Base-by-base conservation (phyloP, 2,329 filamentous ascomycete genomes). In the Penicillium sp. region DNA sequence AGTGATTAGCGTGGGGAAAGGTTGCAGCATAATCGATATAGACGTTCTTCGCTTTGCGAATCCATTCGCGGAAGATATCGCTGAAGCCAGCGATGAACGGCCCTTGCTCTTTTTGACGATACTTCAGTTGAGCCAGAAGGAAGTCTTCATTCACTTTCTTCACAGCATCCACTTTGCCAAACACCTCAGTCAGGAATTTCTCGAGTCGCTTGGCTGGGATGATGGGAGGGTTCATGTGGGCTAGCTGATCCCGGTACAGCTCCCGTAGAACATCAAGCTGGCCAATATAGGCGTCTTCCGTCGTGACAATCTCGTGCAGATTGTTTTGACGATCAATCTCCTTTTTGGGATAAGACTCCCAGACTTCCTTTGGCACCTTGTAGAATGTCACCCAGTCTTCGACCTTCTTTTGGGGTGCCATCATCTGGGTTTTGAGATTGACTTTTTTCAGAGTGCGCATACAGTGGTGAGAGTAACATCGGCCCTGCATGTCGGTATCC, bases 1-100 rank as follows among this genome's bases (percentile, higher is more conserved):
- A 75, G 64, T 88, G 90, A 34, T 83, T 84, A 1, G 93, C 91
- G 49, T 85, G 83, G 0, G 91, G 91, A 58, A 93, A 97, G 0
- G 84, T 84, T 1, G 86, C 84, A 35, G 91, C 91, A 67, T 97
- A 98, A 49, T 95, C 90, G 51, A 96, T 83, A 65, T 97, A 98
- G 9, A 88, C 85, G 2, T 79, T 75, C 67, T 85, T 89, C 29
- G 93, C 93, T 68, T 96, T 97, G 54, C 93, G 82, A 53, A 97
- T 95, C 93, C 93, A 98, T 71, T 98, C 93, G 49, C 93, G 79
- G 75, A 98, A 97, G 43, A 98, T 88, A 63, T 97, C 93, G 65
- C 90, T 96, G 70, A 96, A 96, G 3, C 93, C 93, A 9, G 81
- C 77, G 49, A 98, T 85, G 83, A 90, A 98, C 0, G 93, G 93